Conservation (phyloP, 805 yeast genomes). For the Wickerhamiella domercqiae region DNA sequence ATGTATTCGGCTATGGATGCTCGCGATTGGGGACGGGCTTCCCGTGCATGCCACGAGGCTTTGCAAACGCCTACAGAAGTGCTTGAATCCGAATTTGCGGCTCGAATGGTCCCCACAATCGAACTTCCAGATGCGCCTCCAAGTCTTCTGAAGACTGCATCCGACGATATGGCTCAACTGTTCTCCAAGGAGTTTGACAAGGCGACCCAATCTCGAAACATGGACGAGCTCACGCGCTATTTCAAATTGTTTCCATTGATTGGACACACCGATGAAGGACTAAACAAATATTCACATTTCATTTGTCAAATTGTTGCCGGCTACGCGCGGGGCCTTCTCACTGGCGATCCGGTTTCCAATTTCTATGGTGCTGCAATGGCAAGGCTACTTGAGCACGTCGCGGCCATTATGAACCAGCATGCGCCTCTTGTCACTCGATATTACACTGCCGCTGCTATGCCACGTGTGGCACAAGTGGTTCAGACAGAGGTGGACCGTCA, state of each 20-base stretch:
- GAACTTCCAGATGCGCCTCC: constrained; percentile 72
- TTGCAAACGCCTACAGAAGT: constrained; percentile 37
- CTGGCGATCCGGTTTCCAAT: constrained; percentile 7
- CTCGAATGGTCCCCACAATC: constrained; percentile 68
- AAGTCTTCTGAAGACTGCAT: constrained; percentile 42
- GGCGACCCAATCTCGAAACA: constrained; percentile 54
- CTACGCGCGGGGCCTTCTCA: constrained; percentile 53
- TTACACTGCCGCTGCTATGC: constrained; percentile 49
- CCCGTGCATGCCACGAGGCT: constrained; percentile 44
- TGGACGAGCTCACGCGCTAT: constrained; percentile 55
- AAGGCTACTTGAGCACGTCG: constrained; percentile 61
- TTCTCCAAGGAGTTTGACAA: constrained; percentile 50
- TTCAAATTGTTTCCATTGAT: constrained; percentile 82
- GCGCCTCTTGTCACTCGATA: constrained; percentile 58
- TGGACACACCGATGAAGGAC: constrained; percentile 53
- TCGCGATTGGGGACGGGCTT: constrained; percentile 64
- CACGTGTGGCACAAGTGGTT: constrained; percentile 47
- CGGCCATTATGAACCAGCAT: constrained; percentile 75
- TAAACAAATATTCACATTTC: constrained; percentile 69
- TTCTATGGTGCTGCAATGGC: constrained; percentile 28
- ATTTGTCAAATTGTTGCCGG: constrained; percentile 72
- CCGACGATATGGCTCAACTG: constrained; percentile 37
- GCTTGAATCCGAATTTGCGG: constrained; percentile 54
- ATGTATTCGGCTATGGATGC: constrained; percentile 55
- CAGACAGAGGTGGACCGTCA: constrained; percentile 89